Conservation (phyloP, 176 grass and related monocot species). For the Themeda triandra region DNA sequence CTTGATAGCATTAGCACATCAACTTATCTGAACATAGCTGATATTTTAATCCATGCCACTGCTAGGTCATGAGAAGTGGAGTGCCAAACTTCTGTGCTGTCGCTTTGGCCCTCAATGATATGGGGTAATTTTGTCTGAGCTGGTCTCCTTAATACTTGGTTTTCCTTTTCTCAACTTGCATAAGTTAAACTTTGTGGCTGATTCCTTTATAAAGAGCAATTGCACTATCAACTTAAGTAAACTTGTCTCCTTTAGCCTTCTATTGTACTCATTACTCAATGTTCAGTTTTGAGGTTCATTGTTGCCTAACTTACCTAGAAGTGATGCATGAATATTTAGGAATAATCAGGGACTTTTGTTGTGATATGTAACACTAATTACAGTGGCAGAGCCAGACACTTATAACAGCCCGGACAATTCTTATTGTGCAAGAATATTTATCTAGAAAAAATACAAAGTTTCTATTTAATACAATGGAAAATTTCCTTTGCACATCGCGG, state of each 20-base stretch:
- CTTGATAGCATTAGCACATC: neutral
- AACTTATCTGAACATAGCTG: constrained; percentile 12
- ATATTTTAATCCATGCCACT: constrained; percentile 32
- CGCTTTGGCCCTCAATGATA: constrained; percentile 88
- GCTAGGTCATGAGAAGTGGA: constrained; percentile 90
- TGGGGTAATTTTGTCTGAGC: constrained; percentile 62
- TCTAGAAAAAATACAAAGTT: too few relatives aligned
- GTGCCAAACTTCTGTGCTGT: constrained; percentile 95
- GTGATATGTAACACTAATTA: neutral
- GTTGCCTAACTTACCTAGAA: neutral
- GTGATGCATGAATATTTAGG: constrained; percentile 7
- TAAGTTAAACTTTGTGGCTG: neutral
- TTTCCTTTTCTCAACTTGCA: neutral
- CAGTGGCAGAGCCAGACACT: too few relatives aligned
- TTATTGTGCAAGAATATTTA: too few relatives aligned
- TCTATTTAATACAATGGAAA: too few relatives aligned
- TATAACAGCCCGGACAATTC: too few relatives aligned
- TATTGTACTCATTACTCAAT: neutral
- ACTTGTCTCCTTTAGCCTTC: neutral
- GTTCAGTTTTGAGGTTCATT: neutral
- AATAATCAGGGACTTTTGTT: neutral
- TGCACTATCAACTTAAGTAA: neutral
- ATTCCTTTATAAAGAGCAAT: neutral
- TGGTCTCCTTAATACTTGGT: neutral
- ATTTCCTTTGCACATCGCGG: too few relatives aligned